Evolutionary conservation across 1,284 basidiomycete species (phyloP), one percentile per base, ranked within the genome.

Genomic region (Cryptococcus sp.): DNA sequence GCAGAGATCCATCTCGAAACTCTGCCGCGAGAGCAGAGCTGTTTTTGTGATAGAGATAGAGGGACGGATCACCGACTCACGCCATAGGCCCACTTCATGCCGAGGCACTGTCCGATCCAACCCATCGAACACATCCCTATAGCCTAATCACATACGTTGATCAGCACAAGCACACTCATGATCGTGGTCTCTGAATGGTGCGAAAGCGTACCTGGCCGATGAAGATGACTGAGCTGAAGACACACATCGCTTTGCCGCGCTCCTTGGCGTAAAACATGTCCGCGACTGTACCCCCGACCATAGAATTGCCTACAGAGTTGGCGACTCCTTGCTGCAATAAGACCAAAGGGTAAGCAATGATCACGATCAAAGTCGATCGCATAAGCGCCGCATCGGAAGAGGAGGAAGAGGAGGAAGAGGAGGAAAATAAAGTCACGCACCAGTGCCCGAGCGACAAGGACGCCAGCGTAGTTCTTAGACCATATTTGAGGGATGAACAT

Each of bases 241-340:
- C 58, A 35, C 72, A 73, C 80, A 82, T 81, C 0, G 78, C 72
- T 2, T 68, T 58, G 0, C 80, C 80, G 20, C 81, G 64, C 27
- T 67, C 58, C 15, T 60, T 62, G 50, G 76, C 75, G 22, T 56
- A 68, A 60, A 69, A 79, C 27, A 77, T 57, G 61, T 79, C 78
- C 35, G 77, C 76, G 7, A 80, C 69, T 5, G 73, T 73, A 8
- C 78, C 78, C 5, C 75, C 73, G 7, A 76, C 73, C 61, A 77
- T 71, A 0, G 68, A 65, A 48, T 75, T 75, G 16, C 69, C 73
- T 4, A 73, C 72, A 11, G 64, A 68, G n/a, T 60, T 62, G 1
- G 63, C 57, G 43, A 67, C 65, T 10, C 75, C 75, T 69, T 77
- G 75, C 64, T 69, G 50, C 13, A 20, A 23, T 22, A 10, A 16